These are phyloP conservation scores for Pleurotus pulmonarius DNA, from an alignment of 768 basidiomycete genomes.

Conservation along the genomic window DNA sequence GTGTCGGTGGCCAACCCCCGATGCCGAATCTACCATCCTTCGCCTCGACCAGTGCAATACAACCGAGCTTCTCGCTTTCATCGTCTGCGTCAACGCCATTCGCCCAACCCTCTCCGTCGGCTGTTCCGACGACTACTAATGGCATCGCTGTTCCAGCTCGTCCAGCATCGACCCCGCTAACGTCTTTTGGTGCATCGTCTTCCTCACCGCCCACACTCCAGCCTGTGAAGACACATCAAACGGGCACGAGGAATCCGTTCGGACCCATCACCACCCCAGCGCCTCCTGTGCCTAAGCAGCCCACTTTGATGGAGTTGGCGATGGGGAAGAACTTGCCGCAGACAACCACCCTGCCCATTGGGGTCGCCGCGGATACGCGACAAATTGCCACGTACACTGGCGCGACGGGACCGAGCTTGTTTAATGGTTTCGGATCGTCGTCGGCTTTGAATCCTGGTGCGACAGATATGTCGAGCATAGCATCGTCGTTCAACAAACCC, in stretches of 20 bases:
- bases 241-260: conserved; percentile 95
- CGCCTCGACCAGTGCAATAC: conserved; percentile 14
- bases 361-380: conserved; percentile 8
- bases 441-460: conserved; percentile 40
- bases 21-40: not conserved
- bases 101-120: conserved; percentile 16
- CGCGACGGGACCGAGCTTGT: conserved; percentile 22
- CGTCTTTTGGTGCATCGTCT: conserved; percentile 27
- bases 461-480: conserved; percentile 64
- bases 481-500: conserved; percentile 60
- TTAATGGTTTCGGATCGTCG: conserved; percentile 32
- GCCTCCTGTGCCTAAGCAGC: conserved; percentile 68
- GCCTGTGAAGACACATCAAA: conserved; percentile 82
- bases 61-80: conserved; percentile 15
- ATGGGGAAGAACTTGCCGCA: conserved; percentile 31
- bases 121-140: conserved; percentile 11
- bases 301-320: conserved; percentile 78
- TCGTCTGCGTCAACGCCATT: conserved; percentile 20
- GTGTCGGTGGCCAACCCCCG: conserved; percentile 20
- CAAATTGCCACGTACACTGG: conserved; percentile 17
- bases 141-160: conserved; percentile 42
- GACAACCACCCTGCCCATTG: conserved; percentile 18
- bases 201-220: conserved; percentile 46
- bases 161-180: conserved; percentile 73
- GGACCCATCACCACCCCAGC: conserved; percentile 65